Evolutionary conservation across 1,284 basidiomycete genomes (phyloP).

Genomic region (Trichosporon sp.): DNA sequence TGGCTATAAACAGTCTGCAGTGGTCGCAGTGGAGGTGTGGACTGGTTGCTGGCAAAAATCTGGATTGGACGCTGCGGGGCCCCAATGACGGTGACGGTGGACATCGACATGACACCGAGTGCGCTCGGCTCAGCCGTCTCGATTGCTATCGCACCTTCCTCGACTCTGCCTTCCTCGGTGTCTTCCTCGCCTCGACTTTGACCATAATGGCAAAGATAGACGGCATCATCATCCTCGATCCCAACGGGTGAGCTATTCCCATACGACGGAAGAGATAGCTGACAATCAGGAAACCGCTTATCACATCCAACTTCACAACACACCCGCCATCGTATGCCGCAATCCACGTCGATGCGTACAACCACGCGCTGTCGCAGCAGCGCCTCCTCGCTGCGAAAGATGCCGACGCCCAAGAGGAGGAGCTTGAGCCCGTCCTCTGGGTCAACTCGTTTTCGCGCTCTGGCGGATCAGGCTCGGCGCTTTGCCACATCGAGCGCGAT

Average conservation of each 20-base stretch:
- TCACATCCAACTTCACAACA: conserved; percentile 83
- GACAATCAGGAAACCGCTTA: conserved; percentile 65
- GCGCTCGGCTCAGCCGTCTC: not conserved
- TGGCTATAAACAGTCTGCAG: not conserved
- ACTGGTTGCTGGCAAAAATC: not conserved
- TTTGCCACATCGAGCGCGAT: conserved; percentile 66
- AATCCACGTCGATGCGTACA: conserved; percentile 78
- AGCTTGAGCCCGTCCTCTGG: conserved; percentile 41
- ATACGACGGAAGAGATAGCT: not conserved
- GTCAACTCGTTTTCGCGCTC: conserved; percentile 30
- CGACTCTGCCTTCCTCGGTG: not conserved
- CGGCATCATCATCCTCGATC: conserved; percentile 82
- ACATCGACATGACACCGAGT: not conserved
- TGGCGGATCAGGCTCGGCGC: conserved; percentile 27
- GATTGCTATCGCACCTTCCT: not conserved
- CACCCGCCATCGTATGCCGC: conserved; percentile 71
- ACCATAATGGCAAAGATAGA: conserved; percentile 57
- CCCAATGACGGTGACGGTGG: not conserved
- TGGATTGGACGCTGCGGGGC: not conserved
- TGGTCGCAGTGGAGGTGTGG: not conserved
- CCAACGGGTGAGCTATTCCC: conserved; percentile 58
- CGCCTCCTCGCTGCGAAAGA: conserved; percentile 22
- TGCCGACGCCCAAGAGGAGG: not conserved
- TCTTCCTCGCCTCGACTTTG: not conserved
- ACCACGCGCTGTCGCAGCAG: conserved; percentile 61